Conservation (phyloP, 768 basidiomycete genomes). For the Hirschioporus abietinus region DNA sequence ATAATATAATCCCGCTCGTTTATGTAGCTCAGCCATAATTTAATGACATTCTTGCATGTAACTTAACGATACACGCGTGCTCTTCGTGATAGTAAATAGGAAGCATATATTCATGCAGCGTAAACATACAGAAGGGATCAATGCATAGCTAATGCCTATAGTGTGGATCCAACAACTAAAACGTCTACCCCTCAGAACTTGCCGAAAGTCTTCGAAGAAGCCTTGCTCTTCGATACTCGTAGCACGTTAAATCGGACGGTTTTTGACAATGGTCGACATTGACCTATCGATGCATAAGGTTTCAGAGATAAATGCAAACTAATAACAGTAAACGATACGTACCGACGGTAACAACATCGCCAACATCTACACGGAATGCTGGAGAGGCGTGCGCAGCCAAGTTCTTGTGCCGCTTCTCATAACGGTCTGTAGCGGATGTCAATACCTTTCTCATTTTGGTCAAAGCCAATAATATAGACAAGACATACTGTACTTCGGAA, state of each 20-base stretch:
- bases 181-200: slow-evolving; percentile 68
- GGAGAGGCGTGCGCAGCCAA: slow-evolving; percentile 95
- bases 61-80: no score
- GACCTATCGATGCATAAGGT: slow-evolving; percentile 45
- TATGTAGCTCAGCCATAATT: no score
- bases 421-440: slow-evolving; percentile 65
- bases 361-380: slow-evolving; percentile 95
- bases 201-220: slow-evolving; percentile 82
- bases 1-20: neutral
- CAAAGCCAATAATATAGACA: slow-evolving; percentile 27
- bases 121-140: slow-evolving; percentile 7
- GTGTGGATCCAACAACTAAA: slow-evolving; percentile 19
- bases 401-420: slow-evolving; percentile 99
- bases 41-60: no score
- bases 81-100: neutral
- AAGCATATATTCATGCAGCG: neutral
- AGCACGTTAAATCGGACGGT: slow-evolving; percentile 99
- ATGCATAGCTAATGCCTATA: slow-evolving; percentile 17
- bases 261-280: slow-evolving; percentile 98
- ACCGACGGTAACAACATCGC: slow-evolving; percentile 95
- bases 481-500: slow-evolving; percentile 96
- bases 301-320: neutral
- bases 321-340: slow-evolving; percentile 27
- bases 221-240: slow-evolving; percentile 92
- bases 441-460: slow-evolving; percentile 9